Conservation (phyloP, 2,329 filamentous ascomycete species). For the Colletotrichum sp. region DNA sequence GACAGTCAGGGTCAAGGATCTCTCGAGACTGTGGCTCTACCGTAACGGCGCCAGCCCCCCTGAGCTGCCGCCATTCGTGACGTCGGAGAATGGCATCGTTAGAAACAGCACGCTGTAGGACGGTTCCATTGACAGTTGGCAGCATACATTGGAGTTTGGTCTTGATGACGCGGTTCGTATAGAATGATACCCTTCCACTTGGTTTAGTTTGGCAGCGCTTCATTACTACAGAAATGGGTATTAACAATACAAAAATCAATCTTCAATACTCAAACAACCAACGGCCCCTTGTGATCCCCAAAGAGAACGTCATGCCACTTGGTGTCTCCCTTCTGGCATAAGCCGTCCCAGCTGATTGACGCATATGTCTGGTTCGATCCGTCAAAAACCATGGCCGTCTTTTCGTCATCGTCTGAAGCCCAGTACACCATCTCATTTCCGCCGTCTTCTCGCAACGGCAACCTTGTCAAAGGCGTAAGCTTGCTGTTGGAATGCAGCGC, state of each 20-base stretch:
- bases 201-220: background rate
- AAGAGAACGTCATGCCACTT: conserved; percentile 39
- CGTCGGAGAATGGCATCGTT: conserved; percentile 38
- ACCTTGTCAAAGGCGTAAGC: conserved; percentile 25
- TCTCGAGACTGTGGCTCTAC: conserved; percentile 68
- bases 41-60: conserved; percentile 62
- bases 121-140: background rate
- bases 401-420: conserved; percentile 20
- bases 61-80: conserved; percentile 42
- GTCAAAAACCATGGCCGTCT: conserved; percentile 26
- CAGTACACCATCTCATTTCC: conserved; percentile 27
- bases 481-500: conserved; percentile 25
- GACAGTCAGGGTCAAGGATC: conserved; percentile 60
- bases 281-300: conserved; percentile 32
- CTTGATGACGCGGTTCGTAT: background rate
- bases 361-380: conserved; percentile 25
- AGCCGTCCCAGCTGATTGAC: conserved; percentile 34
- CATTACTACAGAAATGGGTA: background rate
- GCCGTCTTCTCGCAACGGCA: background rate
- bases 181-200: conserved; percentile 8
- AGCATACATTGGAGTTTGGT: background rate
- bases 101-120: conserved; percentile 42
- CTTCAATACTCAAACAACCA: background rate
- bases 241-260: background rate
- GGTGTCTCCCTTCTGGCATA: conserved; percentile 34